A percentile compares a stretch with the other conserved stretches of the same genome.
Evolutionary conservation across 495 filamentous ascomycete genomes (phyloP).

Genomic region (Elasticomyces elasticus): DNA sequence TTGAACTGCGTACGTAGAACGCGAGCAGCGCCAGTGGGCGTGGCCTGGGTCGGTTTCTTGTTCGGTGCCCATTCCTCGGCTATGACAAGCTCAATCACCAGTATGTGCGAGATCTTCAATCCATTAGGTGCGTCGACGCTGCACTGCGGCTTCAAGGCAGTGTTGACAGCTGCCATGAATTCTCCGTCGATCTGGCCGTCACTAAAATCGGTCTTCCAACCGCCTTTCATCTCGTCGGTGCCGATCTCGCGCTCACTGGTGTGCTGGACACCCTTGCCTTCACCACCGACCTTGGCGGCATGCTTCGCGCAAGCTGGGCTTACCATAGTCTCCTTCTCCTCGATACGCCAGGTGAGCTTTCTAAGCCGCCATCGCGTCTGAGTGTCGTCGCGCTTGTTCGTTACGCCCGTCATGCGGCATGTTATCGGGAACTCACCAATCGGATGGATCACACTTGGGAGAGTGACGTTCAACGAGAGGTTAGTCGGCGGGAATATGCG

Average conservation of each 20-base stretch:
- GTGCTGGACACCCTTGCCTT: conserved; percentile 66
- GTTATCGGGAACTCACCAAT: conserved; percentile 72
- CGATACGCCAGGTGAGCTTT: conserved; percentile 85
- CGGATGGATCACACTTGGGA: conserved; percentile 75
- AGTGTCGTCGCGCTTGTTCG: conserved; percentile 44
- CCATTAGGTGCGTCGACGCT: conserved; percentile 72
- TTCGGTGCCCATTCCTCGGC: conserved; percentile 78
- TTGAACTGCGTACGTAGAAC: conserved; percentile 91
- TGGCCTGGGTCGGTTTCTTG: conserved; percentile 57
- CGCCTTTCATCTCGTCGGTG: conserved; percentile 61
- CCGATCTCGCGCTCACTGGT: conserved; percentile 67
- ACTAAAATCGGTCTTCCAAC: conserved; percentile 89
- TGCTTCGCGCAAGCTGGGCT: conserved; percentile 77
- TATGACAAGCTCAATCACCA: conserved; percentile 90
- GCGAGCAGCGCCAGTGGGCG: conserved; percentile 80
- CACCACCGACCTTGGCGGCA: conserved; percentile 56
- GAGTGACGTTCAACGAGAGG: conserved; percentile 69
- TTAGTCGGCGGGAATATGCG: conserved; percentile 96
- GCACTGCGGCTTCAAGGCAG: conserved; percentile 56
- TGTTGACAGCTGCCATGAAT: conserved; percentile 60
- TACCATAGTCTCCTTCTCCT: conserved; percentile 70
- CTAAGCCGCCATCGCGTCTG: conserved; percentile 77
- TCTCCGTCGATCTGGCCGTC: conserved; percentile 61
- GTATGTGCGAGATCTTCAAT: conserved; percentile 66
- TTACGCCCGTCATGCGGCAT: conserved; percentile 70